Evolutionary conservation across 177 flowering plant species (phyloP), one percentile per base, ranked within the genome.

Genomic region (Tripterygium wilfordii): DNA sequence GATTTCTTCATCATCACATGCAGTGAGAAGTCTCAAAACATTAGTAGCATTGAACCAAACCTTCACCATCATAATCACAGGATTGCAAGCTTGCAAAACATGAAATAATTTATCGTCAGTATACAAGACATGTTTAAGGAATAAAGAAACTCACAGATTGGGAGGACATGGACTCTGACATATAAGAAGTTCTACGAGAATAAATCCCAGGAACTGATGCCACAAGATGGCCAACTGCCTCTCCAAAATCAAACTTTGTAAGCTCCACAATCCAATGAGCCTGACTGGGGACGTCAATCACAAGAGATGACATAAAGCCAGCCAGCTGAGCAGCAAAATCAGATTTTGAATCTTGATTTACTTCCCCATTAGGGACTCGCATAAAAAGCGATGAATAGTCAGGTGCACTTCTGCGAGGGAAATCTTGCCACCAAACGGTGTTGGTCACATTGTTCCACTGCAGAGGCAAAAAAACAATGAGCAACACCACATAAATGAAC

Each of bases 341-440:
- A 39, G 88, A 80, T 47, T 40, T 61, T 56, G 54, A 50, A 51
- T 63, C 65, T 56, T 53, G 58, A 67, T 53, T 46, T 35, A 30
- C 21, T 29, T 59, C 63, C 31, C 45, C 59, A 36, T 36, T 51
- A 35, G 59, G 45, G 21, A 46, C 24, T 56, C 27, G 67, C 10
- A 67, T 31, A 53, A 88, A 88, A 42, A 88, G 76, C 36, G 89
- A 69, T 42, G 54, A 67, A 65, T 55, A 69, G 61, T 79, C 78
- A 49, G 86, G 83, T 2, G 45, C 27, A 49, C 41, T 53, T 56
- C 63, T 60, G 28, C 73, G 73, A 43, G 95, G 97, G 55, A 89
- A 89, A 68, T 89, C 97, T 78, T 89, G 95, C 97, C 97, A 84
- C 97, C 97, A 89, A 29, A 89, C 60, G 12, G 95, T 89, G 74